phyloP scores from a whole-genome alignment of 768 basidiomycete genomes.

The Porphyrellus cyaneotinctus region DNA sequence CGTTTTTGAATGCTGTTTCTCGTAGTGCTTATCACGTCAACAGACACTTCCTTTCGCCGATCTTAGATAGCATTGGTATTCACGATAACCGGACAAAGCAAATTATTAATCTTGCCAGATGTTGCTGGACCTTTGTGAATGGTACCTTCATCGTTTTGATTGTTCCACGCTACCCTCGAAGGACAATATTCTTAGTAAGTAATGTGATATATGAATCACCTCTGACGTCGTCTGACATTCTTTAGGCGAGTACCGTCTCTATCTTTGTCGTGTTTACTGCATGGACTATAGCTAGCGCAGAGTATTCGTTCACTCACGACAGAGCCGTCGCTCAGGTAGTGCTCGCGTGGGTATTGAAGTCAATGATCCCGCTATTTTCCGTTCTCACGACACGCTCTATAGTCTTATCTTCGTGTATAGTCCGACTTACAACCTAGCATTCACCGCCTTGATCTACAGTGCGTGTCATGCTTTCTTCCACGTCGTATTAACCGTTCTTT shows the following conservation, averaged over 20 bases:
- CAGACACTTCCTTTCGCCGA: slow-evolving; percentile 2
- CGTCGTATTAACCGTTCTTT: background rate
- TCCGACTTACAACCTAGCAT: slow-evolving; percentile 15
- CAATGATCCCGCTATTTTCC: background rate
- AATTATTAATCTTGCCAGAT: slow-evolving; percentile 10
- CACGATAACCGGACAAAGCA: slow-evolving; percentile 20
- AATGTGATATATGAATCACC: background rate
- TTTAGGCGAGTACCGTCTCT: slow-evolving; percentile 3
- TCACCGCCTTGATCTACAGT: slow-evolving; percentile 9
- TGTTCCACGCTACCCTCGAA: slow-evolving; percentile 15
- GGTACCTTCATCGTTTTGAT: slow-evolving; percentile 2
- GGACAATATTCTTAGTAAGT: slow-evolving; percentile 9
- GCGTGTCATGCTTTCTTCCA: background rate
- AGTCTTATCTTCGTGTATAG: slow-evolving; percentile 21
- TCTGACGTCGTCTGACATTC: background rate
- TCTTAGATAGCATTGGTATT: slow-evolving; percentile 19
- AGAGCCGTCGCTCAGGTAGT: background rate
- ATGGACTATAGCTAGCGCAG: slow-evolving; percentile 11
- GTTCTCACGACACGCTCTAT: background rate
- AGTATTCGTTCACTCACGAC: slow-evolving; percentile 6
- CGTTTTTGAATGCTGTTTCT: too few species aligned
- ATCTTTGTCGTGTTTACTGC: slow-evolving; percentile 7
- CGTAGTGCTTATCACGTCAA: too few species aligned
- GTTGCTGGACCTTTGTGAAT: slow-evolving; percentile 11
- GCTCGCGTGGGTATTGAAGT: background rate